These are phyloP conservation scores for Diaporthe citri DNA, from an alignment of 2,329 filamentous ascomycete genomes.

Conservation along the genomic window DNA sequence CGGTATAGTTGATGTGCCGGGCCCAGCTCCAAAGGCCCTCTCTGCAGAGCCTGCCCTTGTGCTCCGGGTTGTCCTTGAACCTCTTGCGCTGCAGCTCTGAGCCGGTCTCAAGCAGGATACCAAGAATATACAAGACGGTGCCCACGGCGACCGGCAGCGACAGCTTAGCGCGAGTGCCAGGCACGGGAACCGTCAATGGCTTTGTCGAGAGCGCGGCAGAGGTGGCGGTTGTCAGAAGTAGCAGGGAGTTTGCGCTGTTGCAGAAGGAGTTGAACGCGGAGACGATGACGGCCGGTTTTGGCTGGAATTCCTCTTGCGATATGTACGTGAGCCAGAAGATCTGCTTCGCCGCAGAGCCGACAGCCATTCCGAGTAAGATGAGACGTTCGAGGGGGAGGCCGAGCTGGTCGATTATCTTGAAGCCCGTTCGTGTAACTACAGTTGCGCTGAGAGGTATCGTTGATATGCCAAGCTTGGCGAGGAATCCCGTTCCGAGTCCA, in stretches of 20 bases:
- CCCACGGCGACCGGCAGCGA: conserved; percentile 60
- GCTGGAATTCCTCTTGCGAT: conserved; percentile 63
- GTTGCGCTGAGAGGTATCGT: conserved; percentile 56
- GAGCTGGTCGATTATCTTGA: conserved; percentile 46
- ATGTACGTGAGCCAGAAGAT: conserved; percentile 64
- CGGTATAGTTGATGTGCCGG: conserved; percentile 57
- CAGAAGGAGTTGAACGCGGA: conserved; percentile 64
- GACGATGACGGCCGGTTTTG: conserved; percentile 57
- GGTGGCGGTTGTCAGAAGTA: conserved; percentile 63
- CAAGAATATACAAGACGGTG: conserved; percentile 60
- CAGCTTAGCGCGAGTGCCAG: conserved; percentile 49
- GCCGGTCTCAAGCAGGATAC: conserved; percentile 66
- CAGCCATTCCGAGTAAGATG: conserved; percentile 65
- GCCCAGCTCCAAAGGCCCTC: conserved; percentile 54
- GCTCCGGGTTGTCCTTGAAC: conserved; percentile 54
- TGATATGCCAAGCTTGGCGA: conserved; percentile 59
- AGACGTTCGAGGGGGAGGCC: conserved; percentile 63
- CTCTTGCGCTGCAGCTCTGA: conserved; percentile 67
- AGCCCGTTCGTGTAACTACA: conserved; percentile 48
- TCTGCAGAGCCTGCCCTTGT: conserved; percentile 54
- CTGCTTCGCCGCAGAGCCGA: conserved; percentile 67
- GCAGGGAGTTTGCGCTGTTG: conserved; percentile 68
- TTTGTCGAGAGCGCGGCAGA: conserved; percentile 51
- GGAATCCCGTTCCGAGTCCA: conserved; percentile 58
- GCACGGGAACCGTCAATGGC: conserved; percentile 42